These are phyloP conservation scores for Candida khao-thaluensis DNA, from an alignment of 805 yeast genomes.

Conservation along the genomic window DNA sequence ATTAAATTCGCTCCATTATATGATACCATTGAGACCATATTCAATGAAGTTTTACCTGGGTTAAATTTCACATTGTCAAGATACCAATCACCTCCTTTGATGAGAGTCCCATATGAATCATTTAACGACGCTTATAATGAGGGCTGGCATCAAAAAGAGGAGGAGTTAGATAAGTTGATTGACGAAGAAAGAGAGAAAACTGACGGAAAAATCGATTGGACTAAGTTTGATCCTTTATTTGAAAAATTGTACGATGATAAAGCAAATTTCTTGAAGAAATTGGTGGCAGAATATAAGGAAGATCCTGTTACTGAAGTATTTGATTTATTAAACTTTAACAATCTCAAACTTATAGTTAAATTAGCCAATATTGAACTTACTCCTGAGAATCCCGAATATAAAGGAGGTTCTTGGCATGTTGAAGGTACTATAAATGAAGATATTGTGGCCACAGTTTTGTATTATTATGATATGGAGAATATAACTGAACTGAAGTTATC, in stretches of 20 bases:
- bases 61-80: constrained; percentile 27
- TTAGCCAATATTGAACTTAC: constrained; percentile 41
- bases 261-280: constrained; percentile 9
- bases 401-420: constrained; percentile 45
- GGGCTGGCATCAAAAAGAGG: constrained; percentile 11
- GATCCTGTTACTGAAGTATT: constrained; percentile 14
- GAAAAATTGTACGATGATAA: constrained; percentile 7
- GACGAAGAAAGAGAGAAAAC: constrained; percentile 3
- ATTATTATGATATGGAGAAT: constrained; percentile 42
- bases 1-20: constrained; percentile 24
- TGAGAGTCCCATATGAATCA: constrained; percentile 17
- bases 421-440: constrained; percentile 43
- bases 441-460: constrained; percentile 41
- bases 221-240: constrained; percentile 8
- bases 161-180: not conserved
- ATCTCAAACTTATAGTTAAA: constrained; percentile 38
- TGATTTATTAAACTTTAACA: constrained; percentile 17
- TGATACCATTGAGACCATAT: constrained; percentile 27
- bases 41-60: constrained; percentile 31
- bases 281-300: constrained; percentile 7
- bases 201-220: constrained; percentile 8
- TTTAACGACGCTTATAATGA: constrained; percentile 18
- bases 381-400: constrained; percentile 38
- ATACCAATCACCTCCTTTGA: constrained; percentile 18
- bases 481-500: constrained; percentile 32